Percentiles rank a stretch among this genome's conserved stretches.
These are phyloP conservation scores for Pistacia atlantica DNA, from an alignment of 345 rosid genomes.

Conservation along the genomic window DNA sequence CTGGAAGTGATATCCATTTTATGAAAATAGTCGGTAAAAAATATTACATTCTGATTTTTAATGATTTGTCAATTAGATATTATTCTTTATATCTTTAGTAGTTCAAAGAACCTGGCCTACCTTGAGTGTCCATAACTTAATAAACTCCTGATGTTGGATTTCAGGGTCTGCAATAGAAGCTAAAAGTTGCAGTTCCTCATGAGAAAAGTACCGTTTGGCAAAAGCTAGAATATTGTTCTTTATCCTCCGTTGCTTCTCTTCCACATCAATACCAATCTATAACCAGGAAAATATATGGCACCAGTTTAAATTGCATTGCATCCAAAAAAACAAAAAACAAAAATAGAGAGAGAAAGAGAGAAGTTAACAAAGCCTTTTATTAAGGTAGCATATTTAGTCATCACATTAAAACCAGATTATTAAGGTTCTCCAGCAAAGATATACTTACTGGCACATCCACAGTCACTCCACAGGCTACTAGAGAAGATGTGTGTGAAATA, in stretches of 20 bases:
- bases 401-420: neutral
- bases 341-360: too few relatives aligned
- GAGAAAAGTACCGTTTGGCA: constrained; percentile 63
- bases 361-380: neutral
- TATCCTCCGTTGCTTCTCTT: constrained; percentile 66
- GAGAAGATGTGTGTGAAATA: constrained; percentile 79
- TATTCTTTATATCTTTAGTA: neutral
- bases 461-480: constrained; percentile 88
- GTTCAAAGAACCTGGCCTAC: constrained; percentile 35
- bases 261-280: constrained; percentile 89
- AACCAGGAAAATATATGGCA: constrained; percentile 14
- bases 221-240: constrained; percentile 58
- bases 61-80: neutral
- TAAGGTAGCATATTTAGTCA: neutral
- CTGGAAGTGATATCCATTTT: constrained; percentile 37
- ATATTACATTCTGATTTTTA: neutral
- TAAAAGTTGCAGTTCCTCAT: constrained; percentile 55
- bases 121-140: constrained; percentile 91
- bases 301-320: constrained; percentile 2
- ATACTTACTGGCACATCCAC: constrained; percentile 55
- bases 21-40: neutral
- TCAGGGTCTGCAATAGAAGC: constrained; percentile 58
- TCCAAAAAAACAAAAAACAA: neutral
- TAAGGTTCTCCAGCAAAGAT: neutral
- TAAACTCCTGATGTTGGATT: constrained; percentile 62